phyloP scores from a whole-genome alignment of 2,329 filamentous ascomycete species.

The Arachnomyces sp. region DNA sequence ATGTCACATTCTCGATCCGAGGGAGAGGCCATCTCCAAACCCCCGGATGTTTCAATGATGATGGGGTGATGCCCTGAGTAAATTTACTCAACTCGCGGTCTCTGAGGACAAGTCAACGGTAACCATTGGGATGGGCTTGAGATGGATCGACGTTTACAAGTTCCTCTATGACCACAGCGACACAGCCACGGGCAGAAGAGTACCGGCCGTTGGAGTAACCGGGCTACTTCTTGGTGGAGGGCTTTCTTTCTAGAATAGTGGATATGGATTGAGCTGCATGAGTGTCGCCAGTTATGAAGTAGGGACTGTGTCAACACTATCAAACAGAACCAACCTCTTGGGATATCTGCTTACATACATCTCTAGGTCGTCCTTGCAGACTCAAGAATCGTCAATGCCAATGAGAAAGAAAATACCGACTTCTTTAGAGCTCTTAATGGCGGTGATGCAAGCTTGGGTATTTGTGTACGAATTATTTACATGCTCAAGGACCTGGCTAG shows the following conservation, averaged over 20 bases:
- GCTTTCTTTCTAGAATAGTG: constrained; percentile 13
- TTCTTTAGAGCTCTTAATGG: constrained; percentile 26
- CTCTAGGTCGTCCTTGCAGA: constrained; percentile 14
- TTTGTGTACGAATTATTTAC: not conserved
- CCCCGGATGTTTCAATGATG: constrained; percentile 15
- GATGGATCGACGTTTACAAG: constrained; percentile 38
- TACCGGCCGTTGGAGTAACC: constrained; percentile 35
- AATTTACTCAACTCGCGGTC: constrained; percentile 30
- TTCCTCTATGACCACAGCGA: constrained; percentile 33
- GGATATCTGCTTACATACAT: no score
- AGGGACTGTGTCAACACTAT: not conserved
- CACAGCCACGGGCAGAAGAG: constrained; percentile 38
- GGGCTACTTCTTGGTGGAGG: constrained; percentile 38
- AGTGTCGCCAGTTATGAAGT: constrained; percentile 14
- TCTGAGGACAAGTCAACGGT: constrained; percentile 27
- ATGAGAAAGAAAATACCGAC: constrained; percentile 15
- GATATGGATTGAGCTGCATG: constrained; percentile 11
- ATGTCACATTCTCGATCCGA: constrained; percentile 14
- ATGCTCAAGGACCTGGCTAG: no score
- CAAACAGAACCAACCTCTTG: no score
- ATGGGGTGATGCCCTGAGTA: constrained; percentile 41
- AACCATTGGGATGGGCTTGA: constrained; percentile 38
- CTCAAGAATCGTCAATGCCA: constrained; percentile 12
- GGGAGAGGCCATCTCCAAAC: constrained; percentile 15
- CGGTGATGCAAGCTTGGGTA: constrained; percentile 22